Percentiles rank a stretch among this genome's conserved stretches.
Conservation (phyloP, 805 yeast species). For the Metschnikowia borealis region DNA sequence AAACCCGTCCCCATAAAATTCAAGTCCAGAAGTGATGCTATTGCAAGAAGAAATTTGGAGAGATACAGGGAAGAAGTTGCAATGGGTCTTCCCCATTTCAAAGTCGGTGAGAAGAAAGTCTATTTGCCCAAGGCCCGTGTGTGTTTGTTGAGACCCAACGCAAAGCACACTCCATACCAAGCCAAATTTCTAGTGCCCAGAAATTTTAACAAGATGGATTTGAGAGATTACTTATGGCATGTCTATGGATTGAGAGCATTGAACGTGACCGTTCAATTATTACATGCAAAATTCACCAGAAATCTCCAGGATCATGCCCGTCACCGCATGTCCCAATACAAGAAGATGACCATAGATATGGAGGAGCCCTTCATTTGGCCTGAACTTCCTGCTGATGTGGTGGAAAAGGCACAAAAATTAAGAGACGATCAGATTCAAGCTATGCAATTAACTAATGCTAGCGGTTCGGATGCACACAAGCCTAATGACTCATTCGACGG, state of each 20-base stretch:
- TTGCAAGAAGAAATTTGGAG: conserved; percentile 37
- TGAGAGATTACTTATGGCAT: conserved; percentile 89
- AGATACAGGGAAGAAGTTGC: conserved; percentile 49
- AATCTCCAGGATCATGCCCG: conserved; percentile 56
- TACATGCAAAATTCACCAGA: conserved; percentile 66
- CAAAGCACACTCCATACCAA: conserved; percentile 96
- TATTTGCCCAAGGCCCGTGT: conserved; percentile 86
- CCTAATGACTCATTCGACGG: conserved; percentile 78
- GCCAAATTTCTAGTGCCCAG: conserved; percentile 95
- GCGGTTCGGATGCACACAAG: conserved; percentile 65
- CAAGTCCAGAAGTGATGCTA: conserved; percentile 30
- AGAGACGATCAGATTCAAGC: conserved; percentile 48
- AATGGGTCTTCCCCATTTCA: conserved; percentile 72
- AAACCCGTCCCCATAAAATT: conserved; percentile 42
- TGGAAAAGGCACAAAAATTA: conserved; percentile 33
- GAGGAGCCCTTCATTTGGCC: conserved; percentile 97
- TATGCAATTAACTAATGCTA: conserved; percentile 45
- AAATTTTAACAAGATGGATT: conserved; percentile 87
- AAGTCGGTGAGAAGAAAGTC: conserved; percentile 68
- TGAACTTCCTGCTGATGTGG: conserved; percentile 39
- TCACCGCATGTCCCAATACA: conserved; percentile 72
- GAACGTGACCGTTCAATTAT: conserved; percentile 79
- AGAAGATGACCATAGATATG: conserved; percentile 97
- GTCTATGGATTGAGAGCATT: conserved; percentile 87
- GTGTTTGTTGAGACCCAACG: conserved; percentile 80